Conservation (phyloP, 768 basidiomycete species). For the Amanita inopinata region DNA sequence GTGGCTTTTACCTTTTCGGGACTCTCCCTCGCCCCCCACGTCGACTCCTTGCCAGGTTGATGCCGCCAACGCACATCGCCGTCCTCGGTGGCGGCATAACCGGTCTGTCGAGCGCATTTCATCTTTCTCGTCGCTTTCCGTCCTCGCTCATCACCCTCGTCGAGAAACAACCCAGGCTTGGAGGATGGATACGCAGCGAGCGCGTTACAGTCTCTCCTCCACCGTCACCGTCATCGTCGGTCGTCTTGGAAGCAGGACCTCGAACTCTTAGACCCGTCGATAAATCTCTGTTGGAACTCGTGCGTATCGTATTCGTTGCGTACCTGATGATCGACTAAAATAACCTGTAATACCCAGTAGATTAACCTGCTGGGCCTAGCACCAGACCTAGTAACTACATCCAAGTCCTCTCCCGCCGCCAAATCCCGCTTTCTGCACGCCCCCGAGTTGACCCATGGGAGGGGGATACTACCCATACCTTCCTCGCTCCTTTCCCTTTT, state of each 20-base stretch:
- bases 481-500: constrained; percentile 24
- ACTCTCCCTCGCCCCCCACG: too few relatives aligned
- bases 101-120: constrained; percentile 74
- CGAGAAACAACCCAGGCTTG: constrained; percentile 54
- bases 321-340: constrained; percentile 10
- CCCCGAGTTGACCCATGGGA: constrained; percentile 22
- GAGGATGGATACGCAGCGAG: constrained; percentile 81
- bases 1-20: too few relatives aligned
- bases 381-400: constrained; percentile 53
- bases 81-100: constrained; percentile 76
- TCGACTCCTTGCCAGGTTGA: too few relatives aligned
- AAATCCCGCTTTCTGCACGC: constrained; percentile 66
- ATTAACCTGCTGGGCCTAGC: constrained; percentile 64
- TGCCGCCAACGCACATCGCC: constrained; percentile 33
- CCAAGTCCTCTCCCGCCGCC: constrained; percentile 62
- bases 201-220: constrained; percentile 31
- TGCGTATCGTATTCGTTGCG: constrained; percentile 24
- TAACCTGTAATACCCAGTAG: constrained; percentile 27
- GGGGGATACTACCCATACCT: constrained; percentile 46
- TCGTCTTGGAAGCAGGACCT: constrained; percentile 81
- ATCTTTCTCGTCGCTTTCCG: constrained; percentile 61
- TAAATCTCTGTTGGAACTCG: constrained; percentile 68
- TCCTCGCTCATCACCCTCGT: constrained; percentile 50
- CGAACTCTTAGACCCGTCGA: constrained; percentile 77
- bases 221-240: constrained; percentile 31